phyloP scores from a whole-genome alignment of 768 basidiomycete species.

The Russula abietina region DNA sequence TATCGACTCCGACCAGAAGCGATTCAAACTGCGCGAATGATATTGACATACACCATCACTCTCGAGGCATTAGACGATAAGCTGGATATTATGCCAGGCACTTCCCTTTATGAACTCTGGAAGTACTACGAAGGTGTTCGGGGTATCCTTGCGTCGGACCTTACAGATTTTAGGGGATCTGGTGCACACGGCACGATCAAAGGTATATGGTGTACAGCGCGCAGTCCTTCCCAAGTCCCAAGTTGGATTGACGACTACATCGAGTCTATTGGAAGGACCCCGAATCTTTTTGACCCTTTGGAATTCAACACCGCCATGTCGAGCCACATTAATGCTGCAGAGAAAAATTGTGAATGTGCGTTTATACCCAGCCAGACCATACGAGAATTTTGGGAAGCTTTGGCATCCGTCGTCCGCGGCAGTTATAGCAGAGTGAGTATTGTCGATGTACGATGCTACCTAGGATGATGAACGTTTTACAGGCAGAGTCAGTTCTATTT shows the following conservation, averaged over 20 bases:
- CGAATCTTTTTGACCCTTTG: background rate
- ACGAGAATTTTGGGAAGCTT: background rate
- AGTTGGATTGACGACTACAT: conserved; percentile 4
- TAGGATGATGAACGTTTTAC: background rate
- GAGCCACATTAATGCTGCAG: background rate
- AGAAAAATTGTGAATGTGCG: background rate
- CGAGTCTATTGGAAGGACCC: background rate
- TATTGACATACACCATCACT: too few species aligned
- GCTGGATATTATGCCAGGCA: too few species aligned
- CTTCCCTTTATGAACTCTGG: too few species aligned
- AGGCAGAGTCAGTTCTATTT: background rate
- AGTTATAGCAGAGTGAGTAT: background rate
- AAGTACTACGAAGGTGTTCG: too few species aligned
- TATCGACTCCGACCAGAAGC: too few species aligned
- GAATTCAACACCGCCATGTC: background rate
- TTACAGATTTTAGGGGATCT: too few species aligned
- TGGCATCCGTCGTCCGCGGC: background rate
- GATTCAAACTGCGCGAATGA: too few species aligned
- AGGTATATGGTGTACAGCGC: too few species aligned
- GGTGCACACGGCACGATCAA: too few species aligned
- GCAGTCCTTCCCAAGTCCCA: background rate
- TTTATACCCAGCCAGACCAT: background rate
- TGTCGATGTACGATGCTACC: background rate
- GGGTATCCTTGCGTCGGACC: too few species aligned
- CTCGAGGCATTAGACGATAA: too few species aligned